phyloP scores from a whole-genome alignment of 2,329 filamentous ascomycete genomes.

The Lasiodiplodia citricola region DNA sequence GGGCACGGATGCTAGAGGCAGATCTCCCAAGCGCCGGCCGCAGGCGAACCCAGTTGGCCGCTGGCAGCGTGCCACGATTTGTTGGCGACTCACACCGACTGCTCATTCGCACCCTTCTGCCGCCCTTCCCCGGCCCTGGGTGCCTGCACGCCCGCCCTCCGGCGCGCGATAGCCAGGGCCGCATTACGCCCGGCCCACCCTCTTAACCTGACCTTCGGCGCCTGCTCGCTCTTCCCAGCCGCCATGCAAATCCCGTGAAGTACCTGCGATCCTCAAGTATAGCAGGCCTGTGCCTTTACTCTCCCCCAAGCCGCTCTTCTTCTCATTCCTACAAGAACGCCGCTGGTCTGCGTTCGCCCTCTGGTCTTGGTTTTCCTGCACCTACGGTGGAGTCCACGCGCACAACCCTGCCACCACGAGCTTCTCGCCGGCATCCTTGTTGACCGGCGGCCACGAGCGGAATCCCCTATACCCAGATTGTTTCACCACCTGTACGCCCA shows the following conservation, averaged over 20 bases:
- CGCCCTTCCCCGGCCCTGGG: constrained; percentile 19
- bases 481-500: constrained; percentile 25
- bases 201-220: constrained; percentile 21
- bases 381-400: constrained; percentile 8
- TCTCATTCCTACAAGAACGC: constrained; percentile 10
- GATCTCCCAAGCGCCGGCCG: constrained; percentile 20
- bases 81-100: constrained; percentile 25
- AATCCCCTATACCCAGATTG: constrained; percentile 17
- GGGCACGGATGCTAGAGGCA: constrained; percentile 13
- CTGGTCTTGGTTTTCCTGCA: constrained; percentile 11
- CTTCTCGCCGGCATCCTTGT: constrained; percentile 21
- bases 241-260: constrained; percentile 22
- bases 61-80: constrained; percentile 25
- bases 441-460: constrained; percentile 17
- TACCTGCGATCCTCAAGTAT: not conserved
- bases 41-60: constrained; percentile 9
- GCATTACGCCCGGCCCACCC: constrained; percentile 2
- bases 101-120: constrained; percentile 14
- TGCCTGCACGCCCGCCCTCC: not conserved
- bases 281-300: not conserved
- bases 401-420: constrained; percentile 23
- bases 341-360: constrained; percentile 12
- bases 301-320: not conserved
- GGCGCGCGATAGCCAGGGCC: constrained; percentile 19
- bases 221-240: constrained; percentile 1